Evolutionary conservation across 139 green algal species (phyloP).

Genomic region (Closterium sp.): DNA sequence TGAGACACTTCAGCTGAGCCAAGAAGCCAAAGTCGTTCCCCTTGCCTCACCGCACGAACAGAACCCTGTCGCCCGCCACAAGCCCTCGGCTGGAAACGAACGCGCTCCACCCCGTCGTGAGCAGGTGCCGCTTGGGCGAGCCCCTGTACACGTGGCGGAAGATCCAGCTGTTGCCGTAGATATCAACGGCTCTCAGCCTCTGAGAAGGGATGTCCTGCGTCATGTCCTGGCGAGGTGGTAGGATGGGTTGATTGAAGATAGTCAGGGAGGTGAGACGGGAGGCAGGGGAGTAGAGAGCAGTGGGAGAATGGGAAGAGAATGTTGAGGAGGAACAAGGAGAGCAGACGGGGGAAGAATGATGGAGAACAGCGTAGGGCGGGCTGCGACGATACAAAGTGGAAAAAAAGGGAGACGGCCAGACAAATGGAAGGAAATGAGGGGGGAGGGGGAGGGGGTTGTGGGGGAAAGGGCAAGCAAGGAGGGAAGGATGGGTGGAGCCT

Average conservation of each 20-base stretch:
- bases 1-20: no score
- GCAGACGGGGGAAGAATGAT: no score
- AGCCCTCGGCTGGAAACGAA: constrained; percentile 35
- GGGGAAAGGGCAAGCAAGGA: no score
- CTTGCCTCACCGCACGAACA: constrained; percentile 29
- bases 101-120: constrained; percentile 46
- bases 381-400: no score
- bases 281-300: not conserved
- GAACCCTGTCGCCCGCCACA: constrained; percentile 32
- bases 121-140: constrained; percentile 43
- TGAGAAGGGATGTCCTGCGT: constrained; percentile 28
- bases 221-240: constrained; percentile 21
- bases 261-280: not conserved
- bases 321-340: no score
- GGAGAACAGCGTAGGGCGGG: no score
- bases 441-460: no score
- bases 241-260: not conserved
- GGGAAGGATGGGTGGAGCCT: no score
- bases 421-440: no score
- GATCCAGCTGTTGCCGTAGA: constrained; percentile 28
- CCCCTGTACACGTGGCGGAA: constrained; percentile 50
- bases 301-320: no score
- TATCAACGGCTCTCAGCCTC: constrained; percentile 13
- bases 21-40: no score
- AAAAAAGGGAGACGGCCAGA: no score